These are phyloP conservation scores for Pseudonitzschia multistriata DNA, from an alignment of 108 stramenopile species.

Conservation along the genomic window DNA sequence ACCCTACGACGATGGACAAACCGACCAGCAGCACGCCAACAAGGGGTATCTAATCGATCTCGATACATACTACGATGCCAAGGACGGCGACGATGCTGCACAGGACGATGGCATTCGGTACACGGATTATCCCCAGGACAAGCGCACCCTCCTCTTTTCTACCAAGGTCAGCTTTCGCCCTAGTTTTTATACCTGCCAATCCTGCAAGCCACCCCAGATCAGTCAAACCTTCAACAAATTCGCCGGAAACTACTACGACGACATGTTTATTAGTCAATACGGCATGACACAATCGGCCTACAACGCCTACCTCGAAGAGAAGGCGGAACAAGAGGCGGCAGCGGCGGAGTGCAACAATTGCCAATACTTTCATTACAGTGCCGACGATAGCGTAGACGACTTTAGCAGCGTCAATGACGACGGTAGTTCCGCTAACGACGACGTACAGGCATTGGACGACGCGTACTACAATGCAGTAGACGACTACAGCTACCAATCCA, in stretches of 20 bases:
- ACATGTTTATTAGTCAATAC: constrained; percentile 67
- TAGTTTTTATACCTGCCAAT: constrained; percentile 74
- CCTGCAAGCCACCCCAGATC: constrained; percentile 59
- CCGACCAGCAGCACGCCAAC: constrained; percentile 32
- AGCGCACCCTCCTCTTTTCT: constrained; percentile 38
- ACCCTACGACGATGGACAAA: constrained; percentile 57
- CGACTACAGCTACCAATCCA: constrained; percentile 38
- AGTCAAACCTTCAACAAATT: constrained; percentile 71
- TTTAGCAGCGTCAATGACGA: constrained; percentile 12
- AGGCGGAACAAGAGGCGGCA: constrained; percentile 29
- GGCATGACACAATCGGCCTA: constrained; percentile 47
- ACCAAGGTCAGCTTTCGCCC: constrained; percentile 77
- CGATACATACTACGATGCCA: not conserved
- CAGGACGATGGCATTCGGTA: not conserved
- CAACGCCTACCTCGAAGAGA: constrained; percentile 21
- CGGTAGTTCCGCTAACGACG: not conserved
- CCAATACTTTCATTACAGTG: constrained; percentile 35
- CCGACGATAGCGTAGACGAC: constrained; percentile 37
- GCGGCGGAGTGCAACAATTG: constrained; percentile 34
- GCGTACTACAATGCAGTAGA: constrained; percentile 37
- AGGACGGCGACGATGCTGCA: not conserved
- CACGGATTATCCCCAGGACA: not conserved
- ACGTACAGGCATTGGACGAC: constrained; percentile 37
- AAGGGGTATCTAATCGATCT: constrained; percentile 74
- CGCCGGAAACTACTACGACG: constrained; percentile 77